These are phyloP conservation scores for Oryza nivara DNA, from an alignment of 176 grass and related monocot species.

Conservation along the genomic window DNA sequence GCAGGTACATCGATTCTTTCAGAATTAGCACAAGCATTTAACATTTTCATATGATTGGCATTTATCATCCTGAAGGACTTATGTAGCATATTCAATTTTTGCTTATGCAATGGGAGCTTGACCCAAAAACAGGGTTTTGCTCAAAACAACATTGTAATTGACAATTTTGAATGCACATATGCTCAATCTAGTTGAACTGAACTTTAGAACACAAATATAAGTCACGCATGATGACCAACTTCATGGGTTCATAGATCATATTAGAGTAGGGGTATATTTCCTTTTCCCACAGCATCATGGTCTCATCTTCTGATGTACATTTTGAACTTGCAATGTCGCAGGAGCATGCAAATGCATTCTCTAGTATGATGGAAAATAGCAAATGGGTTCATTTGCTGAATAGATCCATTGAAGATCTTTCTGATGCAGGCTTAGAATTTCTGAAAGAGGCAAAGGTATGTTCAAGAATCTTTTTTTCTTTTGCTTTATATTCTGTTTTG, in stretches of 20 bases:
- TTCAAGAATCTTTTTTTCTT: background rate
- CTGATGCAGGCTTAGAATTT: constrained; percentile 55
- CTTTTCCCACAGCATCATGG: background rate
- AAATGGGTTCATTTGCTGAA: constrained; percentile 53
- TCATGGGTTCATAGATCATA: background rate
- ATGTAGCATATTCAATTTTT: background rate
- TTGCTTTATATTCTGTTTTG: background rate
- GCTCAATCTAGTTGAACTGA: constrained; percentile 11
- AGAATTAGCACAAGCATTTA: constrained; percentile 19
- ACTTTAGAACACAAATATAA: background rate
- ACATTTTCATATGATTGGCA: background rate
- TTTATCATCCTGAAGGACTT: constrained; percentile 1
- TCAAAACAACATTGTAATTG: background rate
- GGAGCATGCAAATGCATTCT: constrained; percentile 67
- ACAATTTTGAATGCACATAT: background rate
- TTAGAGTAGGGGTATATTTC: background rate
- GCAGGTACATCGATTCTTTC: constrained; percentile 53
- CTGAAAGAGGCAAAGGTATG: constrained; percentile 69
- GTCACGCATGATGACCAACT: background rate
- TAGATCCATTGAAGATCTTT: constrained; percentile 59
- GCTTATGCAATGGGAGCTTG: background rate
- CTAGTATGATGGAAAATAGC: constrained; percentile 42
- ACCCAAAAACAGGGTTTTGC: background rate
- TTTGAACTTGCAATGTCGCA: constrained; percentile 39
- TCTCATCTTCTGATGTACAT: constrained; percentile 7